Conservation (phyloP, 768 basidiomycete species). For the Hypholoma sublateritium region DNA sequence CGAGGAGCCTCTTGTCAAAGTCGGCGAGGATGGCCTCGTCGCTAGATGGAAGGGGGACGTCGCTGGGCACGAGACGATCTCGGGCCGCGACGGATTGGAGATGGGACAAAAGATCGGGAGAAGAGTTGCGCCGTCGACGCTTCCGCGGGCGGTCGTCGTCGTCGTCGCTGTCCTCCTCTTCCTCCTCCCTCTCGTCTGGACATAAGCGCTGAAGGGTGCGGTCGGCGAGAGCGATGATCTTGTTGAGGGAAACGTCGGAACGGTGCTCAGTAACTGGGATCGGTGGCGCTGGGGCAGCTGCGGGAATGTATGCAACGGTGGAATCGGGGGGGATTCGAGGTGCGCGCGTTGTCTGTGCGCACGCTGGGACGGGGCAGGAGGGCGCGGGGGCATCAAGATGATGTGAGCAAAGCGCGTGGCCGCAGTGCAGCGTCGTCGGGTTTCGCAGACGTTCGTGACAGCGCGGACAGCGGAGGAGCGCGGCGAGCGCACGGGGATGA, state of each 20-base stretch:
- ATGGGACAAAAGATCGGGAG: conserved; percentile 37
- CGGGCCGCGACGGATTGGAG: conserved; percentile 31
- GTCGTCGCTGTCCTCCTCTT: conserved; percentile 25
- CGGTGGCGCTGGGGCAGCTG: conserved; percentile 23
- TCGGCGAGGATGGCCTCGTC: conserved; percentile 27
- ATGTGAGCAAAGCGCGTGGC: conserved; percentile 75
- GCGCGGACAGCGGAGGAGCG: conserved; percentile 53
- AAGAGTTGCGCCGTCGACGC: conserved; percentile 24
- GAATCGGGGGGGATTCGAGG: conserved; percentile 42
- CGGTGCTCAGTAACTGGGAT: conserved; percentile 12
- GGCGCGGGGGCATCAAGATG: conserved; percentile 38
- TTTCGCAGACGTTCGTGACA: conserved; percentile 55
- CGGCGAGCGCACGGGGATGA: conserved; percentile 27
- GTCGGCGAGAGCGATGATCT: conserved; percentile 46
- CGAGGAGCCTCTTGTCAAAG: conserved; percentile 61
- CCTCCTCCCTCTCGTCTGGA: conserved; percentile 13
- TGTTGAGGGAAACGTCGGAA: conserved; percentile 58
- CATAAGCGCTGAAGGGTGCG: conserved; percentile 15
- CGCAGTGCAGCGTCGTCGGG: conserved; percentile 78
- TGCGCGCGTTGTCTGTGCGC: conserved; percentile 19
- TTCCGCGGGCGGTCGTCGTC: conserved; percentile 25
- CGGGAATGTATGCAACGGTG: conserved; percentile 30
- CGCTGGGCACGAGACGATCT: conserved; percentile 28
- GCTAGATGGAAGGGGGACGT: conserved; percentile 28
- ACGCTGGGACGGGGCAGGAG: conserved; percentile 33